Evolutionary conservation across 352 stramenopile genomes (phyloP).

Genomic region (Phytophthora nicotianae): DNA sequence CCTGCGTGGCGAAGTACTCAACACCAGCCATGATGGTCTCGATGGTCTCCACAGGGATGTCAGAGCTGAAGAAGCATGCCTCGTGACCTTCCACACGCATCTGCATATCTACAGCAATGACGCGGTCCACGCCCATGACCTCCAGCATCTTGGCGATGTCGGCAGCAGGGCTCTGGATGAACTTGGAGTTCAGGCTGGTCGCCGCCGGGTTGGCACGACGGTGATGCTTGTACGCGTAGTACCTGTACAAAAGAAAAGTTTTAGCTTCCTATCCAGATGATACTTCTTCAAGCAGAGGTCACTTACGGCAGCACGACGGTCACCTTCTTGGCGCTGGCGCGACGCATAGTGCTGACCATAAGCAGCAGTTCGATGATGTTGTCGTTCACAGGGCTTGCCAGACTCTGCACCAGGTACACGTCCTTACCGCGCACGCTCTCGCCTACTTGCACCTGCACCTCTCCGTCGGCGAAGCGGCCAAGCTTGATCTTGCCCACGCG

Average conservation of each 20-base stretch:
- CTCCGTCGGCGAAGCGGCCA: conserved; percentile 91
- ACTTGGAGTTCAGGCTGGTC: conserved; percentile 92
- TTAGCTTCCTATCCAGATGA: conserved; percentile 2
- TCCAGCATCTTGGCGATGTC: conserved; percentile 94
- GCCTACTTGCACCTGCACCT: conserved; percentile 93
- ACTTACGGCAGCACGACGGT: conserved; percentile 93
- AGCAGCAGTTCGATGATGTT: conserved; percentile 95
- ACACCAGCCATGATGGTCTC: conserved; percentile 91
- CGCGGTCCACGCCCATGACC: conserved; percentile 93
- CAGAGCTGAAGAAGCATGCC: conserved; percentile 92
- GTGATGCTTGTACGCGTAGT: conserved; percentile 95
- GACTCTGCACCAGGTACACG: conserved; percentile 94
- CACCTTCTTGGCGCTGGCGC: conserved; percentile 93
- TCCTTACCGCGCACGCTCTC: conserved; percentile 94
- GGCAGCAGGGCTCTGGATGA: conserved; percentile 87
- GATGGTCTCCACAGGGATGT: conserved; percentile 92
- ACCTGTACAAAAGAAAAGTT: conserved; percentile 38
- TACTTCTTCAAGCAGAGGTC: neutral
- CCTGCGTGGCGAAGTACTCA: conserved; percentile 91
- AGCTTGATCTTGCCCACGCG: conserved; percentile 89
- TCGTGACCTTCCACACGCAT: conserved; percentile 89
- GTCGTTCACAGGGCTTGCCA: conserved; percentile 93
- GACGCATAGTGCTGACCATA: conserved; percentile 94
- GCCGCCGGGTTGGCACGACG: conserved; percentile 83
- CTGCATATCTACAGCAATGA: conserved; percentile 94